A percentile compares a stretch with the other conserved stretches of the same genome.
Evolutionary conservation across 495 filamentous ascomycete genomes (phyloP).

Genomic region (Neurospora cerealis): DNA sequence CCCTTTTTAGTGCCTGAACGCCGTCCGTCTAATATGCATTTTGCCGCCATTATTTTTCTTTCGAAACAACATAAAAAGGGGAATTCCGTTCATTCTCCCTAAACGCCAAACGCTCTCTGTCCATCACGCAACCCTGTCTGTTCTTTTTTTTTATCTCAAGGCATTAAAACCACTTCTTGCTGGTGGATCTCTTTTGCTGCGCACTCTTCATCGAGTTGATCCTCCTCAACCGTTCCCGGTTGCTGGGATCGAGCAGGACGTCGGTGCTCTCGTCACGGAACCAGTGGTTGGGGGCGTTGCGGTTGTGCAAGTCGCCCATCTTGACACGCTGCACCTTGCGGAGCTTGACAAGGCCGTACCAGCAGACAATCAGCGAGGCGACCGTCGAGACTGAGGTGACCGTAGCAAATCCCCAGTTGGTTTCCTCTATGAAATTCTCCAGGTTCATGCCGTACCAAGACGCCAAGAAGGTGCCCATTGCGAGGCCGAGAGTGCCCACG

Average conservation of each 20-base stretch:
- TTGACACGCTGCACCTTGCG: constrained; percentile 81
- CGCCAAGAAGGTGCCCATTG: constrained; percentile 85
- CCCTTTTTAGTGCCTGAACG: background rate
- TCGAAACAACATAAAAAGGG: background rate
- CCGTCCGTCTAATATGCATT: background rate
- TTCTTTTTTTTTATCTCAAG: background rate
- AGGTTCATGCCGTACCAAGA: constrained; percentile 99
- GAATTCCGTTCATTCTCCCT: background rate
- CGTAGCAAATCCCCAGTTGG: constrained; percentile 73
- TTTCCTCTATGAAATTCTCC: constrained; percentile 97
- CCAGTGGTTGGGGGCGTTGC: constrained; percentile 28
- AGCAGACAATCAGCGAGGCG: constrained; percentile 65
- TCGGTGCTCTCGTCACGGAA: constrained; percentile 34
- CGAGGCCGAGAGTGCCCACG: constrained; percentile 85
- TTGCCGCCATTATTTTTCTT: background rate
- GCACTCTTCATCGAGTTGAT: constrained; percentile 35
- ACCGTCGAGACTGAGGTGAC: constrained; percentile 61
- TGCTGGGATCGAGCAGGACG: constrained; percentile 31
- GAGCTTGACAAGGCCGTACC: constrained; percentile 71
- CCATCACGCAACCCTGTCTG: background rate
- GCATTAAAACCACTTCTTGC: constrained; percentile 23
- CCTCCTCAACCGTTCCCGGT: constrained; percentile 34
- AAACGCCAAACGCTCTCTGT: background rate
- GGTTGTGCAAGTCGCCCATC: constrained; percentile 48
- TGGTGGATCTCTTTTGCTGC: constrained; percentile 15